Evolutionary conservation across 2,329 filamentous ascomycete species (phyloP).

Genomic region (Aspergillus pseudoglaucus): DNA sequence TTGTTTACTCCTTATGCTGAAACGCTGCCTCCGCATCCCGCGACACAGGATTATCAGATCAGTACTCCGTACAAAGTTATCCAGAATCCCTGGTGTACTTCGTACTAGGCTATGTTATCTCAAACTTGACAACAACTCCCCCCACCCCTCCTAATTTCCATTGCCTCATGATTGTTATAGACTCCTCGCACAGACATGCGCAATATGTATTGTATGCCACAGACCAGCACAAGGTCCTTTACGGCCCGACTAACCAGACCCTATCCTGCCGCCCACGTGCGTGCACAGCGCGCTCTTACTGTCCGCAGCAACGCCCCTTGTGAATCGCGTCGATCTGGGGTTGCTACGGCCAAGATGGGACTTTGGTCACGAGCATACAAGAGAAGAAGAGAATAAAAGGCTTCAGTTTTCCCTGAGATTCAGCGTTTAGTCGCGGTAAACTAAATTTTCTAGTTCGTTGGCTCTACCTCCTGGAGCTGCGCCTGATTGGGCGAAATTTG

Average conservation of each 20-base stretch:
- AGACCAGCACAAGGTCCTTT: conserved; percentile 1
- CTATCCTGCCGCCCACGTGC: background rate
- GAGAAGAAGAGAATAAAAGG: background rate
- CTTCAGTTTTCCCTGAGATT: background rate
- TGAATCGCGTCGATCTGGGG: background rate
- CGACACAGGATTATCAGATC: too few relatives aligned
- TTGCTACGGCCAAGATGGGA: background rate
- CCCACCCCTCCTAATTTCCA: conserved; percentile 2
- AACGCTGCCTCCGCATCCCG: too few relatives aligned
- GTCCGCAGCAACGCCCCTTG: background rate
- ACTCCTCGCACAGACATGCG: too few relatives aligned
- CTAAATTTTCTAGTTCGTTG: too few relatives aligned
- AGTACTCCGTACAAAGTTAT: too few relatives aligned
- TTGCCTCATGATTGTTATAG: background rate
- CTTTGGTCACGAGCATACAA: background rate
- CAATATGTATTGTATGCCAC: too few relatives aligned
- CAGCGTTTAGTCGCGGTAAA: background rate
- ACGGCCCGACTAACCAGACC: background rate
- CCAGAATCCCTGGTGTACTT: too few relatives aligned
- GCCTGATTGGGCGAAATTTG: background rate
- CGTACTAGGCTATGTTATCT: too few relatives aligned
- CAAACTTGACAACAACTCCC: too few relatives aligned
- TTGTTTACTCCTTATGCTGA: too few relatives aligned
- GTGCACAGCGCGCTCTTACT: background rate
- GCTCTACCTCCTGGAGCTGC: background rate